These are phyloP conservation scores for Ustanciosporium gigantosporum DNA, from an alignment of 1,284 basidiomycete genomes.

Conservation along the genomic window DNA sequence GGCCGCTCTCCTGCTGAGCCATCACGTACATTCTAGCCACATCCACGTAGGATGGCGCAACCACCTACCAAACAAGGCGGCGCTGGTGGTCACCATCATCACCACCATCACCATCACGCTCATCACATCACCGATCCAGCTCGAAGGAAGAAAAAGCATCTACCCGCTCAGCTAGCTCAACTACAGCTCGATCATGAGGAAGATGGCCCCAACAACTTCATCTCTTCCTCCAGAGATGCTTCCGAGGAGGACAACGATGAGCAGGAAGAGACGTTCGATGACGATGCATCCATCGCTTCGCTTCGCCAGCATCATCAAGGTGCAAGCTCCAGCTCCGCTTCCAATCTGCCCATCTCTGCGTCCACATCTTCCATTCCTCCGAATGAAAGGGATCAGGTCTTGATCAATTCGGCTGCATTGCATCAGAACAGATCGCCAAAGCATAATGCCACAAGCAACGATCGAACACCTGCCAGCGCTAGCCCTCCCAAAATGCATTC, in stretches of 20 bases:
- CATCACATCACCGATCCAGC: conserved; percentile 40
- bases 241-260: conserved; percentile 49
- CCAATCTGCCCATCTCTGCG: conserved; percentile 26
- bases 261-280: conserved; percentile 39
- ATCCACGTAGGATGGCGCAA: conserved; percentile 5
- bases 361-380: conserved; percentile 35
- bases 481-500: conserved; percentile 17
- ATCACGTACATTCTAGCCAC: no score
- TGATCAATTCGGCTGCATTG: conserved; percentile 34
- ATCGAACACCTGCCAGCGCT: conserved; percentile 35
- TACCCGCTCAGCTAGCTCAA: conserved; percentile 35
- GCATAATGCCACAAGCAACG: conserved; percentile 8
- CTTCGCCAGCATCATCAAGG: conserved; percentile 29
- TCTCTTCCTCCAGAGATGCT: conserved; percentile 43
- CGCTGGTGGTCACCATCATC: conserved; percentile 21
- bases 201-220: conserved; percentile 24
- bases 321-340: conserved; percentile 15
- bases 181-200: conserved; percentile 40
- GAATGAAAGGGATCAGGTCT: conserved; percentile 34
- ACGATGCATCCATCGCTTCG: conserved; percentile 39
- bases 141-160: conserved; percentile 42
- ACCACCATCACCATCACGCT: conserved; percentile 36
- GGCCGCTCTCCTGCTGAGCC: no score
- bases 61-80: conserved; percentile 4
- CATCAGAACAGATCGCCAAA: conserved; percentile 33